Base-by-base conservation (phyloP, 768 basidiomycete species). In the Strobilomyces confusus region DNA sequence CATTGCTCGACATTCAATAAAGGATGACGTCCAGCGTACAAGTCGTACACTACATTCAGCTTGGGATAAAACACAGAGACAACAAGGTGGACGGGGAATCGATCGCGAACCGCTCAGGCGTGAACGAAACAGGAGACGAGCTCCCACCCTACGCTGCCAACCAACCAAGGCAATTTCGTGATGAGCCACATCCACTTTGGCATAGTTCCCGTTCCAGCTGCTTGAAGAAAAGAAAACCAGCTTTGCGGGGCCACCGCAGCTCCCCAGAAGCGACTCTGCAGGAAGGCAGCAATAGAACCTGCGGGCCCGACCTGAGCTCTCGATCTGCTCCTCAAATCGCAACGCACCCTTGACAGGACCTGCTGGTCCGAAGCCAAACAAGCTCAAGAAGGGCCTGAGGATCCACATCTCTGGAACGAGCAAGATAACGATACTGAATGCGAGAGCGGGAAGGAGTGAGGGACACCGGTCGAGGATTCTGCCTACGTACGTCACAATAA, bases 381-480 rank as follows among this genome's bases (percentile, higher is more conserved):
- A 6, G 1, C 42, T 30, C 4, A 61, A 12, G 7, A 62, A 48
- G 4, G 48, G 60, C 12, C 30, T 1, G 8, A 58, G 48, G 3
- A 55, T 52, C 60, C 60, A 62, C 6, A n/a, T 13, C 25, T 62
- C 33, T 1, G 53, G 60, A 42, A 62, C 17, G 30, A 62, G 53
- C 22, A 62, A 2, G 19, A 5, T 17, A 1, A 19, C 22, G 9
- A 62, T 25, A 5, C 43, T 38, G 20, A 53, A 59, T 19, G 14
- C 11, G 11, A 62, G 17, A 15, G 20, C 8, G 5, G 53, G 34
- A 5, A 62, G 20, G 4, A 58, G 44, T 9, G 51, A 9, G 7
- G 53, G 57, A 22, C 58, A n/a, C 22, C 44, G 36, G 14, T 62
- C 57, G 9, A 51, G 53, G 49, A 63, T 62, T 6, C 53, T 57